Percentiles rank a stretch among this genome's conserved stretches.
Evolutionary conservation across 1,284 basidiomycete genomes (phyloP).

Genomic region (Megacollybia platyphylla): DNA sequence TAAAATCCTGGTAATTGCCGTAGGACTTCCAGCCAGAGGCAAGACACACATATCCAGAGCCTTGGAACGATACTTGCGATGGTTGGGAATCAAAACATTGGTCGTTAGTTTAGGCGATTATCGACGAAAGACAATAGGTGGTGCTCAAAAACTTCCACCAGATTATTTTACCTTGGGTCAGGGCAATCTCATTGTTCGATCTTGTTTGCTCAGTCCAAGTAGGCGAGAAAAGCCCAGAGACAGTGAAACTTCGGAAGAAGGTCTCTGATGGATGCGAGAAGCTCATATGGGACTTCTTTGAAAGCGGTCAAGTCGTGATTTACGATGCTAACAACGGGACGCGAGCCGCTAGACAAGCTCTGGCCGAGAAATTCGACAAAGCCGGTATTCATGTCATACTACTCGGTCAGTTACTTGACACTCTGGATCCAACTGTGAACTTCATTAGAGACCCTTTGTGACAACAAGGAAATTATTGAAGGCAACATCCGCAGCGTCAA

Average conservation of each 20-base stretch:
- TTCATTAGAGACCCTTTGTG: conserved; percentile 66
- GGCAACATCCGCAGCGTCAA: conserved; percentile 94
- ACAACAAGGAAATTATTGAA: conserved; percentile 87
- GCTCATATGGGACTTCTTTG: conserved; percentile 84
- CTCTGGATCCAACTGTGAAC: neutral
- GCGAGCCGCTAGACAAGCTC: conserved; percentile 47
- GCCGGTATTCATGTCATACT: conserved; percentile 85
- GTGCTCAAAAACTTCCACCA: conserved; percentile 75
- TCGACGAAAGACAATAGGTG: conserved; percentile 80
- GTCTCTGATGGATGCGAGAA: conserved; percentile 79
- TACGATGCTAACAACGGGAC: conserved; percentile 99
- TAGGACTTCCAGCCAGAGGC: conserved; percentile 87
- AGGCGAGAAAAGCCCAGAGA: conserved; percentile 73
- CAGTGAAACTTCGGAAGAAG: conserved; percentile 60
- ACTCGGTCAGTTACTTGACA: conserved; percentile 48
- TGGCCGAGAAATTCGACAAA: conserved; percentile 79
- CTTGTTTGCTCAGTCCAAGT: conserved; percentile 1
- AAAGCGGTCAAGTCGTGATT: conserved; percentile 85
- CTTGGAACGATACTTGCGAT: conserved; percentile 90
- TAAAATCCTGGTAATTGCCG: conserved; percentile 85
- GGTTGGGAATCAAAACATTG: conserved; percentile 94
- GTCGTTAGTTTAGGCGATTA: conserved; percentile 95
- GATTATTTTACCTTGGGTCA: conserved; percentile 86
- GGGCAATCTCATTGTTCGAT: conserved; percentile 8
- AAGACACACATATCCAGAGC: conserved; percentile 96